Evolutionary conservation across 805 yeast species (phyloP).

Genomic region (Suhomyces xylopsoci): DNA sequence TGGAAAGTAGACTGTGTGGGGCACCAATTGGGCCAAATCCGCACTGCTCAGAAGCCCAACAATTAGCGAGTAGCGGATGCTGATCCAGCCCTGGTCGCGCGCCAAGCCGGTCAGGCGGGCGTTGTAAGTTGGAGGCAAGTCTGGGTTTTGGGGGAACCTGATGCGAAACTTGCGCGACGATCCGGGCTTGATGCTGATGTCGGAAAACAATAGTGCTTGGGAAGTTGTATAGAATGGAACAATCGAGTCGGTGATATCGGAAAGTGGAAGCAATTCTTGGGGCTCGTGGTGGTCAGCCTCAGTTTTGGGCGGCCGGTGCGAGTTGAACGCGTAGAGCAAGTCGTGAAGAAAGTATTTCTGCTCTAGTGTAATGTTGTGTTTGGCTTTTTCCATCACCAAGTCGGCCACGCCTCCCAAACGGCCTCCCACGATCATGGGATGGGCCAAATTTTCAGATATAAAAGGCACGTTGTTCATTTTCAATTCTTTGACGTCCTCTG

Average conservation of each 20-base stretch:
- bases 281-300: background rate
- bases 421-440: constrained; percentile 27
- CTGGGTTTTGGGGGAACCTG: constrained; percentile 18
- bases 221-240: constrained; percentile 41
- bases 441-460: constrained; percentile 13
- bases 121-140: constrained; percentile 41
- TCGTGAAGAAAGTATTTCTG: constrained; percentile 31
- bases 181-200: constrained; percentile 19
- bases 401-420: constrained; percentile 38
- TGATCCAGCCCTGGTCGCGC: constrained; percentile 38
- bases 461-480: constrained; percentile 23
- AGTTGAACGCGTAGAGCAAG: constrained; percentile 29
- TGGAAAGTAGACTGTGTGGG: constrained; percentile 35
- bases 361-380: constrained; percentile 12
- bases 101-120: constrained; percentile 38
- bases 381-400: constrained; percentile 19
- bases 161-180: constrained; percentile 19
- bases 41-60: constrained; percentile 29
- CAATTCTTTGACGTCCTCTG: constrained; percentile 22
- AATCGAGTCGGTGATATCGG: constrained; percentile 29
- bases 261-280: constrained; percentile 12
- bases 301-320: constrained; percentile 11
- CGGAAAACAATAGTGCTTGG: constrained; percentile 37
- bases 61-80: constrained; percentile 35
- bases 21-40: constrained; percentile 9